Evolutionary conservation across 306 rosid species (phyloP).

Genomic region (Prunus davidiana): DNA sequence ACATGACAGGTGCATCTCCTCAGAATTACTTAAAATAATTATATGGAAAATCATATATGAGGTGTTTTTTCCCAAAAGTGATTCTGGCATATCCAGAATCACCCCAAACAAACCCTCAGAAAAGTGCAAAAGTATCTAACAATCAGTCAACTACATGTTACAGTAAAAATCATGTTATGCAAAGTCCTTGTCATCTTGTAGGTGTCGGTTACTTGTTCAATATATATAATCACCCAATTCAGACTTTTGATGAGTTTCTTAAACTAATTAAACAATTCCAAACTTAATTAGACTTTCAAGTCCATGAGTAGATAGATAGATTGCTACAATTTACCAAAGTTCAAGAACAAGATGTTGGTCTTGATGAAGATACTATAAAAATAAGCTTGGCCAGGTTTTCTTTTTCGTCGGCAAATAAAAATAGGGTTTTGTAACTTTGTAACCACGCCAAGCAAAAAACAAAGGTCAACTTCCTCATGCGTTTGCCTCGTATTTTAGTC

Average conservation of each 20-base stretch:
- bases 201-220: slow-evolving; percentile 5
- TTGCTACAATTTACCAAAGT: neutral
- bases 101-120: no score
- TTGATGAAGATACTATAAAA: neutral
- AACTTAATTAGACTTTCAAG: neutral
- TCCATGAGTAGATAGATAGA: neutral
- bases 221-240: neutral
- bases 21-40: no score
- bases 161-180: neutral
- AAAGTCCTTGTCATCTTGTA: neutral
- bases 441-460: neutral
- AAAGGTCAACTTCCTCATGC: slow-evolving; percentile 11
- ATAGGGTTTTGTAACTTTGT: neutral
- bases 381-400: neutral
- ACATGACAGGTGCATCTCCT: no score
- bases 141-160: neutral
- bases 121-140: neutral
- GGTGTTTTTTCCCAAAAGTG: no score
- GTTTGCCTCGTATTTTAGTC: slow-evolving; percentile 2
- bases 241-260: neutral
- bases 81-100: no score
- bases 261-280: neutral
- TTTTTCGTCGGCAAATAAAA: neutral
- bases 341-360: no score
- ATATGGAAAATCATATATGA: no score